Conservation (phyloP, 2,329 filamentous ascomycete genomes). For the Incumbomyces lentus region DNA sequence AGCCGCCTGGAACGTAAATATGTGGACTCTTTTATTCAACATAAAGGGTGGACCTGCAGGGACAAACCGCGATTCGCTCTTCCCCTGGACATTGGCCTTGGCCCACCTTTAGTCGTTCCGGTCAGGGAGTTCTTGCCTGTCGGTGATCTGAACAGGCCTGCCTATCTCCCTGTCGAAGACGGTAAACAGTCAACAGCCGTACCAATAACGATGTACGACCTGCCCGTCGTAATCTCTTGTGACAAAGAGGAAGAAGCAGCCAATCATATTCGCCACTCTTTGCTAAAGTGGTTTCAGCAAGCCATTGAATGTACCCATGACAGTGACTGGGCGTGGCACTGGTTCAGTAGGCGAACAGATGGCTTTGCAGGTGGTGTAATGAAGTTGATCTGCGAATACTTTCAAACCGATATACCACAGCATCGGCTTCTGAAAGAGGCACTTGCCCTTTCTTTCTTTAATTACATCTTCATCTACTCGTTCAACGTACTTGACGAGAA, state of each 20-base stretch:
- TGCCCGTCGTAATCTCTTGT: slow-evolving; percentile 8
- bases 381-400: slow-evolving; percentile 8
- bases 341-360: slow-evolving; percentile 5
- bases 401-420: slow-evolving; percentile 1
- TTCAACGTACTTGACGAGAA: slow-evolving; percentile 6
- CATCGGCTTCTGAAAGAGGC: slow-evolving; percentile 3
- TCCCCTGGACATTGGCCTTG: slow-evolving; percentile 8
- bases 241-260: slow-evolving; percentile 7
- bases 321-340: slow-evolving; percentile 6
- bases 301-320: slow-evolving; percentile 5
- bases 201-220: slow-evolving; percentile 5
- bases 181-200: slow-evolving; percentile 9
- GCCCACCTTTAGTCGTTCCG: slow-evolving; percentile 4
- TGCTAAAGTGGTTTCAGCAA: slow-evolving; percentile 5
- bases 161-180: slow-evolving; percentile 4
- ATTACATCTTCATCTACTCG: slow-evolving; percentile 8
- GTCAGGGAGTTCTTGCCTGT: slow-evolving; percentile 7
- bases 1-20: slow-evolving; percentile 6
- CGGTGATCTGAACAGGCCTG: slow-evolving; percentile 2
- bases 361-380: slow-evolving; percentile 2
- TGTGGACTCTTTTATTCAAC: slow-evolving; percentile 6
- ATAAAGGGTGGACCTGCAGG: slow-evolving; percentile 7
- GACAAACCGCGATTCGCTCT: slow-evolving; percentile 7
- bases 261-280: slow-evolving; percentile 5
- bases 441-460: slow-evolving; percentile 7